These are phyloP conservation scores for Aspergillus baeticus DNA, from an alignment of 495 filamentous ascomycete species.

Conservation along the genomic window DNA sequence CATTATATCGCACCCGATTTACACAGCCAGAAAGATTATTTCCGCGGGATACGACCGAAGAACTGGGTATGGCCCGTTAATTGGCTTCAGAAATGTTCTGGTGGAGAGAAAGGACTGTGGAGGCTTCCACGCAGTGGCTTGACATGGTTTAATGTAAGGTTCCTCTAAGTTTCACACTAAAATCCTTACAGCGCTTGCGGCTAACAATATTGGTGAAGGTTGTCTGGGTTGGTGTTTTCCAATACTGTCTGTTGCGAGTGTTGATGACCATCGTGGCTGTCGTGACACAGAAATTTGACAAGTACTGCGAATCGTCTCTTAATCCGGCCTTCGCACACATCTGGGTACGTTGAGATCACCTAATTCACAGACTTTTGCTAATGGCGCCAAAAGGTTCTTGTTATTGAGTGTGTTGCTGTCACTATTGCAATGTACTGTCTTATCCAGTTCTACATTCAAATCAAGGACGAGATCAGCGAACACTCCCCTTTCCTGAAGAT, in stretches of 20 bases:
- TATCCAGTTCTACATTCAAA: slow-evolving; percentile 85
- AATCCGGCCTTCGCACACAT: slow-evolving; percentile 78
- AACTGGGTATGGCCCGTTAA: slow-evolving; percentile 74
- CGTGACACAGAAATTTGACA: slow-evolving; percentile 61
- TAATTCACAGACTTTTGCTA: neutral
- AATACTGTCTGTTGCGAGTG: slow-evolving; percentile 88
- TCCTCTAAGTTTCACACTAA: neutral
- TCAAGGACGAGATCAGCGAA: slow-evolving; percentile 64
- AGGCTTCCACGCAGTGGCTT: slow-evolving; percentile 77
- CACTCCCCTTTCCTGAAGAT: slow-evolving; percentile 81
- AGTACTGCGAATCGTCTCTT: slow-evolving; percentile 78
- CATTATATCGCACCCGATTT: slow-evolving; percentile 78
- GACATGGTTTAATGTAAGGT: slow-evolving; percentile 83
- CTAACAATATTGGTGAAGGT: slow-evolving; percentile 48
- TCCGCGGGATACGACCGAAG: slow-evolving; percentile 64
- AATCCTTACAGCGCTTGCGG: neutral
- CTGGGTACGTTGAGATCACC: slow-evolving; percentile 58
- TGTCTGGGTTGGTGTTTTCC: slow-evolving; percentile 83
- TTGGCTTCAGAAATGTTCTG: slow-evolving; percentile 64
- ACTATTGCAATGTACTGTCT: slow-evolving; percentile 89
- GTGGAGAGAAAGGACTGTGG: slow-evolving; percentile 64
- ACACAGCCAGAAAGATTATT: slow-evolving; percentile 86
- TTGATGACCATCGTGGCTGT: slow-evolving; percentile 80
- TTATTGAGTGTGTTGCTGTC: slow-evolving; percentile 70
- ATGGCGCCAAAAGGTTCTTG: slow-evolving; percentile 51